A percentile compares a stretch with the other conserved stretches of the same genome.
Conservation (phyloP, 116 monocot genomes). For the Trichopus zeylanicus region DNA sequence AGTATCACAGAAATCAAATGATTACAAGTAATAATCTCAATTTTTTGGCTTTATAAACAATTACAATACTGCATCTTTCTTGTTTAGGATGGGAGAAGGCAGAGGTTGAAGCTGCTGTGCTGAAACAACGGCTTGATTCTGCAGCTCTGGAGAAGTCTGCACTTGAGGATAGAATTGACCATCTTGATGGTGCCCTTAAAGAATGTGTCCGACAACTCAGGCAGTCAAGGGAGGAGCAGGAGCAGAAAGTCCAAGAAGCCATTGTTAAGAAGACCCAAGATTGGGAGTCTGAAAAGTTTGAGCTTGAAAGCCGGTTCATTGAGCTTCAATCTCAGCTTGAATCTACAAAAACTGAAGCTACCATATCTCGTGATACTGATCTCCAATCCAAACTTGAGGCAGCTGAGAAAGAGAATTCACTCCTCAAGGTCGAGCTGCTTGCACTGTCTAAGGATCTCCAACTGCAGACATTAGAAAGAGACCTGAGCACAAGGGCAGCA, state of each 20-base stretch:
- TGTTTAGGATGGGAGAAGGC: slow-evolving; percentile 63
- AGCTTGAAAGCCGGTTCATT: slow-evolving; percentile 25
- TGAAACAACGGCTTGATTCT: slow-evolving; percentile 43
- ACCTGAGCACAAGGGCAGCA: slow-evolving; percentile 41
- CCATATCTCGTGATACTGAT: slow-evolving; percentile 9
- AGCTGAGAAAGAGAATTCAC: slow-evolving; percentile 26
- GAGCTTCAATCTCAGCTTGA: slow-evolving; percentile 31
- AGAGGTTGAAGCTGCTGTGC: slow-evolving; percentile 36
- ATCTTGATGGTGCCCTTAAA: slow-evolving; percentile 54
- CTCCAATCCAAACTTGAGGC: slow-evolving; percentile 27
- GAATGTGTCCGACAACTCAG: slow-evolving; percentile 53
- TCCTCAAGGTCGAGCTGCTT: slow-evolving; percentile 33
- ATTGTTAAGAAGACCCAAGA: slow-evolving; percentile 19
- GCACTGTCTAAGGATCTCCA: slow-evolving; percentile 30
- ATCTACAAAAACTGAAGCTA: slow-evolving; percentile 12
- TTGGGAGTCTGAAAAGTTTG: slow-evolving; percentile 34
- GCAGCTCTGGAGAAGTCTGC: slow-evolving; percentile 22
- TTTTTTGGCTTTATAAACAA: neutral
- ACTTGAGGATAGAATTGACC: slow-evolving; percentile 27
- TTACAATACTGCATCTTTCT: neutral
- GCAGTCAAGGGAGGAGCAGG: slow-evolving; percentile 43
- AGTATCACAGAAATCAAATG: too few species aligned
- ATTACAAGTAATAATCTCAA: neutral
- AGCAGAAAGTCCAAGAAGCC: slow-evolving; percentile 26
- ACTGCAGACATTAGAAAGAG: slow-evolving; percentile 28